These are phyloP conservation scores for Zostera marina DNA, from an alignment of 116 monocot species.

Conservation along the genomic window DNA sequence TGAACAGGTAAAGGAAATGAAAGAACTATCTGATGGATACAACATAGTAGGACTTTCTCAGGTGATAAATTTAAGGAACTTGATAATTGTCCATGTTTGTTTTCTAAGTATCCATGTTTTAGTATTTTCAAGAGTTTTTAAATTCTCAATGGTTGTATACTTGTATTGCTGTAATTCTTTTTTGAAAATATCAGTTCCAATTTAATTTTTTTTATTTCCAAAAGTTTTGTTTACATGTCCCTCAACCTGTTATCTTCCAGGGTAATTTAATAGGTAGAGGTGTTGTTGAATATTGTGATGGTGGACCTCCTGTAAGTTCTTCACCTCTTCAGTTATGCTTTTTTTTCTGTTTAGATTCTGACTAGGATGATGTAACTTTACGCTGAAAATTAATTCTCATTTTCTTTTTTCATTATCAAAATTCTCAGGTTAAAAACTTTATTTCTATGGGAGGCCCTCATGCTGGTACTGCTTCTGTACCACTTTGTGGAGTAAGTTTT, in stretches of 20 bases:
- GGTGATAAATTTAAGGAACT: conserved; percentile 22
- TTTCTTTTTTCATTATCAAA: background rate
- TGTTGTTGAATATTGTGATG: conserved; percentile 55
- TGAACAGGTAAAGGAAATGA: conserved; percentile 80
- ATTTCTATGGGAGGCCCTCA: conserved; percentile 89
- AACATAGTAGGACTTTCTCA: conserved; percentile 97
- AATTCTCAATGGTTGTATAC: too few relatives aligned
- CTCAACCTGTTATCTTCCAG: conserved; percentile 15
- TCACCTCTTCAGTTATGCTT: background rate
- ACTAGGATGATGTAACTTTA: too few relatives aligned
- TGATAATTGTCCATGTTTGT: background rate
- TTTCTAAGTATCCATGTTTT: background rate
- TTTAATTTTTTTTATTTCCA: background rate
- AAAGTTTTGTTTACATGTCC: background rate
- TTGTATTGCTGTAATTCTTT: background rate
- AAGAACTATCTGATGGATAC: conserved; percentile 62
- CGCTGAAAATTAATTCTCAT: background rate
- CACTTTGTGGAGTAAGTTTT: conserved; percentile 74
- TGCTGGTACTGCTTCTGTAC: conserved; percentile 94
- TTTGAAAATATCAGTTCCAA: too few relatives aligned
- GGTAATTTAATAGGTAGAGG: conserved; percentile 60
- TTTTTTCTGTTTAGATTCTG: too few relatives aligned
- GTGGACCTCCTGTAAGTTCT: conserved; percentile 48
- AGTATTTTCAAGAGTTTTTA: background rate
- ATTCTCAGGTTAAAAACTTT: conserved; percentile 67